Conservation (phyloP, 23 red algal genomes). For the Gracilaria domingensis region DNA sequence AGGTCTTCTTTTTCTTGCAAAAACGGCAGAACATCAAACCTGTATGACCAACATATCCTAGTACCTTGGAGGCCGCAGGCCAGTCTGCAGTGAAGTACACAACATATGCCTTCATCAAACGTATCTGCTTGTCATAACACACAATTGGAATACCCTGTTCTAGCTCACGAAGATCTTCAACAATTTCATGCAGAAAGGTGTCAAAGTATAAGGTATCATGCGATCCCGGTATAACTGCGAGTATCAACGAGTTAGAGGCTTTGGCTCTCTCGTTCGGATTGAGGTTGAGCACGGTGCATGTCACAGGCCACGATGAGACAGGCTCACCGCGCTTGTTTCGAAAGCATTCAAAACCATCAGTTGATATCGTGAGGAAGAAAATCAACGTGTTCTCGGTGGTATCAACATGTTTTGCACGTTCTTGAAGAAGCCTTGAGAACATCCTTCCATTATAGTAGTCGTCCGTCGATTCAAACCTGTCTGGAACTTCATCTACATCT, state of each 20-base stretch:
- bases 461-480: neutral
- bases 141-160: too few species aligned
- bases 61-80: conserved; percentile 10
- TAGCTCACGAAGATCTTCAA: too few species aligned
- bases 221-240: neutral
- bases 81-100: neutral
- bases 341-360: conserved; percentile 12
- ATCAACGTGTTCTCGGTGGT: too few species aligned
- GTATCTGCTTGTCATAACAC: too few species aligned
- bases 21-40: conserved; percentile 12
- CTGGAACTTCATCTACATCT: too few species aligned
- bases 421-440: neutral
- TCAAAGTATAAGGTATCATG: conserved; percentile 5
- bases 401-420: neutral
- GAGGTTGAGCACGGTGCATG: neutral
- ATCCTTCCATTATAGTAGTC: conserved; percentile 13
- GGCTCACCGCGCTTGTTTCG: neutral
- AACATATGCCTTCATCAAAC: too few species aligned
- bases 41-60: conserved; percentile 24
- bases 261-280: neutral
- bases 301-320: neutral
- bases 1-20: neutral
- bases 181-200: neutral
- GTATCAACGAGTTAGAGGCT: neutral
- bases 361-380: conserved; percentile 1